Evolutionary conservation across 345 rosid species (phyloP), one percentile per base, ranked within the genome.

Genomic region (Populus nigra): DNA sequence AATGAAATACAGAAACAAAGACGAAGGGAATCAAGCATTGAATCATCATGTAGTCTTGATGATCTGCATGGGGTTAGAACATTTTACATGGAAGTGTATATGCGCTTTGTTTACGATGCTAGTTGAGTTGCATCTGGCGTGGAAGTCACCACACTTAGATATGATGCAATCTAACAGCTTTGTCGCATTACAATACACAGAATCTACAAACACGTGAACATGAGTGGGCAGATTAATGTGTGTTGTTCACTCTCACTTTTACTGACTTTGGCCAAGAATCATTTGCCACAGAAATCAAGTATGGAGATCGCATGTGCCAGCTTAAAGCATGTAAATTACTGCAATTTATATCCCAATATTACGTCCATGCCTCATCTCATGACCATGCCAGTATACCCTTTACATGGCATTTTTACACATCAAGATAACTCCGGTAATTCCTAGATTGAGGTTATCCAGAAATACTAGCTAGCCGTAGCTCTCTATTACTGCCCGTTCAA

Each of bases 51-150:
- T 29, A 8, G 11, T 8, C 27, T 8, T 15, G 47, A 11, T 9
- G 13, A 6, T 49, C 45, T 74, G 73, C 73, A 71, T 76, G 79
- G 67, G 73, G 1, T 17, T 38, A 23, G 31, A 4, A 5, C 36
- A 18, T 63, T 9, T 1, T 17, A 16, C 4, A 13, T 16, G 43
- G 29, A 57, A 11, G 67, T 25, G 20, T 23, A 12, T 7, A 18
- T 8, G 18, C n/a, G 10, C 25, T 71, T 7, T 7, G 13, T 33
- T 3, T 76, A 70, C 20, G 33, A 73, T 62, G 76, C 74, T 62
- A 33, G 72, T 53, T 13, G 50, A n/a, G 63, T 57, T n/a, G 78
- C 31, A 71, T 59, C 65, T 83, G 78, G 77, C 79, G 85, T 83
- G 84, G 84, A 76, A 69, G 43, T 75, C 85, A 84, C 85, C 82